Percentiles rank a stretch among this genome's conserved stretches.
Evolutionary conservation across 179 eudicot genomes (phyloP).

Genomic region (Patellifolia procumbens): DNA sequence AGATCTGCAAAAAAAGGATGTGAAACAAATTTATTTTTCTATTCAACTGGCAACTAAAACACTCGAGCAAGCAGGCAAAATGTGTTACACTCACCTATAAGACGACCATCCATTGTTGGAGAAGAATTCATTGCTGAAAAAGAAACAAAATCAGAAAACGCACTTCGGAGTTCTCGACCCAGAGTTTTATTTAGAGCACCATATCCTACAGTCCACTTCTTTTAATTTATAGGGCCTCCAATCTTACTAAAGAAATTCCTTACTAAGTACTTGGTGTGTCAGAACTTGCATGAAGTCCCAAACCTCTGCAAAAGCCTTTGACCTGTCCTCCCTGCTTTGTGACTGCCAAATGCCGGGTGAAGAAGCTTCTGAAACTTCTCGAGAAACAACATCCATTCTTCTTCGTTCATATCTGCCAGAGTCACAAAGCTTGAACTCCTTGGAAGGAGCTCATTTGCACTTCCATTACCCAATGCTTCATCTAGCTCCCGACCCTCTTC

Average conservation of each 20-base stretch:
- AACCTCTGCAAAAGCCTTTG: conserved; percentile 68
- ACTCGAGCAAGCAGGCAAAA: neutral
- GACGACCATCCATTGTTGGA: neutral
- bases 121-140: neutral
- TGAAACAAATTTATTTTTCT: neutral
- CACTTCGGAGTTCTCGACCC: neutral
- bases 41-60: neutral
- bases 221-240: too few relatives aligned
- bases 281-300: conserved; percentile 88
- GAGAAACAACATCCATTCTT: too few relatives aligned
- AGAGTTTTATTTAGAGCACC: neutral
- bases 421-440: too few relatives aligned
- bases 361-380: conserved; percentile 71
- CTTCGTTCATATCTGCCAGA: too few relatives aligned
- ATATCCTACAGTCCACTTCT: conserved; percentile 11
- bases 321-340: conserved; percentile 45
- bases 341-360: conserved; percentile 50
- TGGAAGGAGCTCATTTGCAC: conserved; percentile 30
- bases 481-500: too few relatives aligned
- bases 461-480: conserved; percentile 45
- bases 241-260: too few relatives aligned
- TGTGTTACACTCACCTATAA: neutral
- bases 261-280: too few relatives aligned
- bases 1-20: neutral
- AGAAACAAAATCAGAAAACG: neutral